Percentiles rank a stretch among this genome's conserved stretches.
phyloP scores from a whole-genome alignment of 805 yeast species.

The Cyberlindnera sargentensis region DNA sequence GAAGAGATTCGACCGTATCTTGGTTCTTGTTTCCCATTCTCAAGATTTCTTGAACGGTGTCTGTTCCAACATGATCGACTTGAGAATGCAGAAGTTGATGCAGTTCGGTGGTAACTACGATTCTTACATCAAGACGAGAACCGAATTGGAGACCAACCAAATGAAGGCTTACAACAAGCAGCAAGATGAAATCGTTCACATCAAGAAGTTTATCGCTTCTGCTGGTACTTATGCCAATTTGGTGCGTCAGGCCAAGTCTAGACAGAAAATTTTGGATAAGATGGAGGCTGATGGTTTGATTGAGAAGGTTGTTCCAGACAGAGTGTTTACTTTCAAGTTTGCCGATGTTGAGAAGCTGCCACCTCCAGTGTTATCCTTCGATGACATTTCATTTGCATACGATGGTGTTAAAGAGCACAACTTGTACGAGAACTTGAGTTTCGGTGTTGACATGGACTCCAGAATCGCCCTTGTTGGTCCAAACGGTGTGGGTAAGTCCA shows the following conservation, averaged over 20 bases:
- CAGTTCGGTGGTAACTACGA: conserved; percentile 98
- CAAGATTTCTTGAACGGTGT: conserved; percentile 99
- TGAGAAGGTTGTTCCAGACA: conserved; percentile 87
- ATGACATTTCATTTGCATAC: conserved; percentile 89
- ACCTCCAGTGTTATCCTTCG: conserved; percentile 97
- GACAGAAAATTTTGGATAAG: conserved; percentile 98
- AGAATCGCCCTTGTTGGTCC: conserved; percentile 98
- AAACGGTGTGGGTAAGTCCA: conserved; percentile 98
- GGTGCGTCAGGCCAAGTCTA: conserved; percentile 97
- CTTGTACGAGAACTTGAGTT: conserved; percentile 83
- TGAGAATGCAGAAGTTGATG: conserved; percentile 73
- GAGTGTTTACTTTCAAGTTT: conserved; percentile 89
- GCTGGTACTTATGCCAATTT: conserved; percentile 99
- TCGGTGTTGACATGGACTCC: conserved; percentile 99
- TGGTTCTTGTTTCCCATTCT: conserved; percentile 94
- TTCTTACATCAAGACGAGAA: conserved; percentile 89
- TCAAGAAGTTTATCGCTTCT: conserved; percentile 97
- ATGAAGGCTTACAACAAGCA: conserved; percentile 96
- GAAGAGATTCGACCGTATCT: conserved; percentile 87
- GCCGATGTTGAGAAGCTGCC: conserved; percentile 95
- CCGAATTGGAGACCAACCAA: conserved; percentile 92
- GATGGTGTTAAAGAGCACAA: conserved; percentile 78
- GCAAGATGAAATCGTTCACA: conserved; percentile 97
- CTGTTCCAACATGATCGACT: conserved; percentile 95
- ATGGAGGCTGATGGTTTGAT: conserved; percentile 99